Evolutionary conservation across 176 grass and related monocot genomes (phyloP), one percentile per base, ranked within the genome.

Genomic region (Bothriochloa decipiens): DNA sequence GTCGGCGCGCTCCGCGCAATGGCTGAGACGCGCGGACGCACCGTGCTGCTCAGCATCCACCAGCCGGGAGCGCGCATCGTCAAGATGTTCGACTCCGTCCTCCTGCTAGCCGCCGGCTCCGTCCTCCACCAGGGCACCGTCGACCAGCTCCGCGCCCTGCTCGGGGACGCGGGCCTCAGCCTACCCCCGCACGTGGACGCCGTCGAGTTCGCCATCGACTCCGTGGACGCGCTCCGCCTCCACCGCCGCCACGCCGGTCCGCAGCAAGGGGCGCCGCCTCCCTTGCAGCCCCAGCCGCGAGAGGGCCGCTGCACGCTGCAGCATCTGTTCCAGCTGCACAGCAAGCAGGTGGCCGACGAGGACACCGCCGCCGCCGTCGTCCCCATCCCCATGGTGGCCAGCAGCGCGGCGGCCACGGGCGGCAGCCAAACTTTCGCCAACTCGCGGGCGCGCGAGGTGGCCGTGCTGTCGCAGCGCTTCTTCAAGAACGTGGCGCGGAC

Each of bases 201-300:
- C 46, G 82, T 94, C 41, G 92, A 94, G 79, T 94, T 94, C 78
- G 65, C 89, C 39, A 94, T 94, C 28, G 87, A 94, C 66, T 89
- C 92, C 29, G 63, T 80, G 1, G 63, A 68, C 27, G 63, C 27
- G 17, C 63, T 80, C 58, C 55, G 4, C 41, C 12, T 41, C 39
- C 22, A 13, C 68, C 22, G 6, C 17, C 36, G 8, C 16, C 18
- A 18, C 33, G 33, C 6, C 36, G 37, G 37, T 12, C 67, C n/a
- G 68, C 37, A 70, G 36, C 12, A 47, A 6, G 26, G 4, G 47
- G 47, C 47, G 47, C 47, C 47, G 47, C 47, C 47, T 49, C 47
- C 47, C 47, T 36, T 36, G 35, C 49, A 52, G 49, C 46, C 14
- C 46, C 46, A 49, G 46, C 16, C 1, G 49, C 16, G 15, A 5